These are phyloP conservation scores for Rosellinia necatrix DNA, from an alignment of 2,329 filamentous ascomycete genomes.

Conservation along the genomic window DNA sequence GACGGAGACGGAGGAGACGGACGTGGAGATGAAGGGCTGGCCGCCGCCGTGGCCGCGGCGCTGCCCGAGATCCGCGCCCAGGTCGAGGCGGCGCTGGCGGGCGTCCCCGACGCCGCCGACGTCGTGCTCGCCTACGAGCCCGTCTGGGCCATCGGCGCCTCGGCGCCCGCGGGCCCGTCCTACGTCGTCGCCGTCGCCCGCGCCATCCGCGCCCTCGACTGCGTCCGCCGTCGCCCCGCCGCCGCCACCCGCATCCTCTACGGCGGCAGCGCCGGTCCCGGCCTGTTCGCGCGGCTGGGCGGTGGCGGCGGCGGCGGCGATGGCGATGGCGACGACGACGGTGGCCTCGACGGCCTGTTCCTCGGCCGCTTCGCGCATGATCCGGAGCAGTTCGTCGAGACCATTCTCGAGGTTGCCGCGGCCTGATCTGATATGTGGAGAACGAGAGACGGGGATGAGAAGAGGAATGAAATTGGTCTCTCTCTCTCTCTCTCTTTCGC, in stretches of 20 bases:
- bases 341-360: slow-evolving; percentile 79
- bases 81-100: slow-evolving; percentile 65
- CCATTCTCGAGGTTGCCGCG: slow-evolving; percentile 71
- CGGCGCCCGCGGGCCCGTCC: slow-evolving; percentile 70
- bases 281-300: slow-evolving; percentile 70
- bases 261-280: slow-evolving; percentile 81
- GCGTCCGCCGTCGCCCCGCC: slow-evolving; percentile 52
- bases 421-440: slow-evolving; percentile 33
- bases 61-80: slow-evolving; percentile 70
- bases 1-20: neutral
- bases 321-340: too few relatives aligned
- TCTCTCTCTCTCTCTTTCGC: too few relatives aligned
- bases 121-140: slow-evolving; percentile 85
- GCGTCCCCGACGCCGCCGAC: slow-evolving; percentile 65
- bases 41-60: too few relatives aligned
- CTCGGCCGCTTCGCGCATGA: slow-evolving; percentile 82
- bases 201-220: slow-evolving; percentile 60
- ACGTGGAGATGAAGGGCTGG: slow-evolving; percentile 48
- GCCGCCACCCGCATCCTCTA: slow-evolving; percentile 74
- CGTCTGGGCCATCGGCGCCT: slow-evolving; percentile 84
- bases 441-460: neutral
- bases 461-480: neutral
- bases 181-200: slow-evolving; percentile 74
- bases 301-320: slow-evolving; percentile 76
- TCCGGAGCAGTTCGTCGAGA: slow-evolving; percentile 70